Evolutionary conservation across 441 rosid species (phyloP).

Genomic region (Euphorbia schlechtendalii): DNA sequence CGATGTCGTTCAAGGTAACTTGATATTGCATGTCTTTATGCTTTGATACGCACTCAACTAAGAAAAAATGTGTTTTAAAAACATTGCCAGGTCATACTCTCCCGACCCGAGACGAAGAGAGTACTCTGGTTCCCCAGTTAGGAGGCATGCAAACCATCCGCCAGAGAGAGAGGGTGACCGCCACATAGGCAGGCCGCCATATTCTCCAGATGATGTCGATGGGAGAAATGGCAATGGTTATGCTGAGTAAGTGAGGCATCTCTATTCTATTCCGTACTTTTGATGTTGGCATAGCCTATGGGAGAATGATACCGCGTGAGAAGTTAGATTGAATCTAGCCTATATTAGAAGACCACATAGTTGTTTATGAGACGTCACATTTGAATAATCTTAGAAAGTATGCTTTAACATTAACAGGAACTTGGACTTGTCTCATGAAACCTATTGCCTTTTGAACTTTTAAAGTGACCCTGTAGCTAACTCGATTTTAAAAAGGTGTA

Average conservation of each 20-base stretch:
- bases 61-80: background rate
- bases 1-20: constrained; percentile 84
- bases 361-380: no score
- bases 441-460: no score
- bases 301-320: background rate
- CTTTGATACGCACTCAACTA: background rate
- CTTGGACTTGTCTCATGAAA: no score
- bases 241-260: constrained; percentile 39
- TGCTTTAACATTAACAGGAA: no score
- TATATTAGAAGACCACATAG: no score
- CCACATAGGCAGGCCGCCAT: constrained; percentile 48
- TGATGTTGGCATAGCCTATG: background rate
- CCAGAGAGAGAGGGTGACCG: constrained; percentile 47
- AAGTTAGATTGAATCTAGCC: no score
- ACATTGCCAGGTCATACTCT: constrained; percentile 64
- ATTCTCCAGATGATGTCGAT: constrained; percentile 47
- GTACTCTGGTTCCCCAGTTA: constrained; percentile 66
- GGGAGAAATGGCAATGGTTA: constrained; percentile 41
- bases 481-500: no score
- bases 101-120: constrained; percentile 61
- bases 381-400: no score
- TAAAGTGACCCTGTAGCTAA: no score
- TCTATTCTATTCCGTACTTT: background rate
- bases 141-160: constrained; percentile 59
- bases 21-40: background rate